Percentiles rank a stretch among this genome's conserved stretches.
These are phyloP conservation scores for Botrytis pseudocinerea DNA, from an alignment of 2,329 filamentous ascomycete species.

Conservation along the genomic window DNA sequence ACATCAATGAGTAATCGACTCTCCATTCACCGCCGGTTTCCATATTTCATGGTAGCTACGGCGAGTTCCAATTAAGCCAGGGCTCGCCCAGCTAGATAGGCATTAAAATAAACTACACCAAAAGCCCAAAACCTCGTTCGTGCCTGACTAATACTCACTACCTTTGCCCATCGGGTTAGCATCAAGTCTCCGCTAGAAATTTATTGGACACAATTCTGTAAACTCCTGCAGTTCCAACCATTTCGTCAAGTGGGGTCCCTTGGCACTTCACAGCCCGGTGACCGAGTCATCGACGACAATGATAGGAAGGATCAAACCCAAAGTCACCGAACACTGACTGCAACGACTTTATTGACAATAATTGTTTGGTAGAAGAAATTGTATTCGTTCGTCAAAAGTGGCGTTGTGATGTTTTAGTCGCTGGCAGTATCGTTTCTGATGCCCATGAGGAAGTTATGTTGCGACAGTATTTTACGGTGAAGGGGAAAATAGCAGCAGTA, in stretches of 20 bases:
- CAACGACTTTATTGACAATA: conserved; percentile 8
- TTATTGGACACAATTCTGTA: conserved; percentile 7
- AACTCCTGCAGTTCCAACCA: conserved; percentile 8
- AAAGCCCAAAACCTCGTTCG: conserved; percentile 6
- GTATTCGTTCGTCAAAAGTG: conserved; percentile 8
- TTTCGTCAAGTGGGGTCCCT: conserved; percentile 6
- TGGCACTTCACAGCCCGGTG: conserved; percentile 7
- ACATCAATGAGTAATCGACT: conserved; percentile 7
- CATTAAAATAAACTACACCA: conserved; percentile 9
- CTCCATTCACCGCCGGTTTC: conserved; percentile 5
- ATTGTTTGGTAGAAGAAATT: conserved; percentile 9
- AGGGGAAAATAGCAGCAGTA: conserved; percentile 7
- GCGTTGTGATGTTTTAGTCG: conserved; percentile 8
- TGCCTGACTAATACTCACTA: conserved; percentile 8
- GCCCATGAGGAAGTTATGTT: conserved; percentile 8
- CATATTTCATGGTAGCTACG: conserved; percentile 8
- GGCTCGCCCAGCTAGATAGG: conserved; percentile 5
- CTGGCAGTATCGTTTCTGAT: conserved; percentile 6
- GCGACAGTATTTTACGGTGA: conserved; percentile 7
- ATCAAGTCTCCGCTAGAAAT: conserved; percentile 7
- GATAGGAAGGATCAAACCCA: conserved; percentile 8
- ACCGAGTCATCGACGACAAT: conserved; percentile 6
- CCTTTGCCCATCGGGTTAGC: conserved; percentile 7
- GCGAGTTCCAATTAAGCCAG: conserved; percentile 6
- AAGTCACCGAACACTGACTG: conserved; percentile 8